Base-by-base conservation (phyloP, 306 rosid genomes). In the Dalbergia cultrata region DNA sequence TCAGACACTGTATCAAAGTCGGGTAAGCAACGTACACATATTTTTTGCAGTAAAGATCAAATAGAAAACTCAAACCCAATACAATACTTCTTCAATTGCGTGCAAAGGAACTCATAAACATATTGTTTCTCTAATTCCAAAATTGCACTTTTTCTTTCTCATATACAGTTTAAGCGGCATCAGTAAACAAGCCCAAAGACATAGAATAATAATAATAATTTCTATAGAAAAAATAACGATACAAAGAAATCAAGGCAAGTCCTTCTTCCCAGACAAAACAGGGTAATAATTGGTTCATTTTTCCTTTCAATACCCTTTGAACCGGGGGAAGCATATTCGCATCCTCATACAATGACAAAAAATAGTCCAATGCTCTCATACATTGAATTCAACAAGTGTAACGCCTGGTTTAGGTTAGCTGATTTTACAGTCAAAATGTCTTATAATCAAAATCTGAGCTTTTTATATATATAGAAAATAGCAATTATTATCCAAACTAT, bases 21-120 rank as follows among this genome's bases (percentile, higher is more conserved):
- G 5, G 35, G 31, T 21, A 39, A 57, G 54, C 43, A 39, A 58
- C 43, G 14, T 13, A 19, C 35, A 72, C 9, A 57, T 34, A 50
- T 37, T 37, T 37, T 64, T 64, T 10, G 33, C 52, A 65, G 56
- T 13, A 52, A 22, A 64, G 13, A 26, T 13, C 47, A 77, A 18
- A 59, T 54, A 54, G 49, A 9, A 18, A 67, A 22, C 22, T 66
- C 56, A 21, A 56, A 67, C 39, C 66, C 11, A 77, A 66, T 8
- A 62, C 11, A 49, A 37, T 18, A 41, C 52, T 17, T 39, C 13
- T 21, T 37, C 44, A 52, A 41, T n/a, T 35, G 63, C 13, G 50
- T 19, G 57, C 53, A 18, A 66, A 10, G 65, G 18, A 52, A 52
- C 58, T 14, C 18, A 52, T 2, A 14, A 35, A 75, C 21, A 63